These are phyloP conservation scores for Tubosaeta sp. DNA, from an alignment of 768 basidiomycete species.

Conservation along the genomic window DNA sequence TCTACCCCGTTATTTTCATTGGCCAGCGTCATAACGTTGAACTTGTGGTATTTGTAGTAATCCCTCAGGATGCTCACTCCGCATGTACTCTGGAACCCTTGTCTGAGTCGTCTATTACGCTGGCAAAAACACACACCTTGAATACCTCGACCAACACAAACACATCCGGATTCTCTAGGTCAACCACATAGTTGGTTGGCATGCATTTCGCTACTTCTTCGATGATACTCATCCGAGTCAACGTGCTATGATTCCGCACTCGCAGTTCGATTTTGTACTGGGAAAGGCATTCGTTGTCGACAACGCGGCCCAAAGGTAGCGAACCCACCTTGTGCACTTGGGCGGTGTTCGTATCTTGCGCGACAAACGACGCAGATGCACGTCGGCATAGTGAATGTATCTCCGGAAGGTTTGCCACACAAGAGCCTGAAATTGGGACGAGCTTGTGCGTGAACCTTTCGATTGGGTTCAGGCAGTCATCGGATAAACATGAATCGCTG, in stretches of 20 bases:
- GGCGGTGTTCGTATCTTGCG: constrained; percentile 30
- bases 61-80: constrained; percentile 71
- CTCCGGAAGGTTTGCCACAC: constrained; percentile 64
- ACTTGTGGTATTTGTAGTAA: constrained; percentile 69
- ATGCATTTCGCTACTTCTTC: constrained; percentile 68
- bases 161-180: constrained; percentile 62
- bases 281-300: neutral
- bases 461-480: constrained; percentile 2
- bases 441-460: constrained; percentile 66
- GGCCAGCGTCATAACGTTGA: constrained; percentile 75
- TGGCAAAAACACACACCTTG: constrained; percentile 48
- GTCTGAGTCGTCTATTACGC: neutral
- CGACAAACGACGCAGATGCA: constrained; percentile 51
- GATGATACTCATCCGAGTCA: constrained; percentile 56
- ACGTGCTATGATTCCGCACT: constrained; percentile 70
- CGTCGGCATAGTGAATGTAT: constrained; percentile 59
- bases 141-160: constrained; percentile 81
- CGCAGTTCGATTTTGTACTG: constrained; percentile 83
- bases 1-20: constrained; percentile 41
- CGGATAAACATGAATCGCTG: neutral
- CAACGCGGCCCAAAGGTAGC: neutral
- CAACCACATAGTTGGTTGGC: constrained; percentile 62
- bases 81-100: constrained; percentile 56
- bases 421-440: constrained; percentile 64
- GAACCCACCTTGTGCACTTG: constrained; percentile 42